Percentiles rank a stretch among this genome's conserved stretches.
These are phyloP conservation scores for Tephrocybe sp. DNA, from an alignment of 768 basidiomycete genomes.

Conservation along the genomic window DNA sequence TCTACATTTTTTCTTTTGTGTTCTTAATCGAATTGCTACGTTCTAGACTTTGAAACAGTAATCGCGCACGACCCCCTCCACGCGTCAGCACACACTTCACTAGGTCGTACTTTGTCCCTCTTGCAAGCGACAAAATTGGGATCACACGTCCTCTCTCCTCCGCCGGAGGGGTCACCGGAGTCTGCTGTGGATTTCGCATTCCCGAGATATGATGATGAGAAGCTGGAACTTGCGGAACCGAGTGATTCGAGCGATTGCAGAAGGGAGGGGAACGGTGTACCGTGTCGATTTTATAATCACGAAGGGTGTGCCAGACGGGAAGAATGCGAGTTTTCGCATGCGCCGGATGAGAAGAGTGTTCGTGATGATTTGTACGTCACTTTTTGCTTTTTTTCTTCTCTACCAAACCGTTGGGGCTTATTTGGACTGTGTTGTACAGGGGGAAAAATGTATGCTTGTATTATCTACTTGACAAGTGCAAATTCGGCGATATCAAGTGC, in stretches of 20 bases:
- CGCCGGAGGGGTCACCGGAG: not conserved
- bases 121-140: slow-evolving; percentile 14
- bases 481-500: slow-evolving; percentile 35
- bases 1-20: not conserved
- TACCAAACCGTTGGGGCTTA: no score
- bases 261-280: slow-evolving; percentile 48
- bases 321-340: slow-evolving; percentile 47
- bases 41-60: slow-evolving; percentile 34
- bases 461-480: slow-evolving; percentile 37
- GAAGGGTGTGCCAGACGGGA: slow-evolving; percentile 42
- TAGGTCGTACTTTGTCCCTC: slow-evolving; percentile 16
- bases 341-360: slow-evolving; percentile 53
- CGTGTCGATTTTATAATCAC: slow-evolving; percentile 59
- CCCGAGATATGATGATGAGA: slow-evolving; percentile 31
- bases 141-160: slow-evolving; percentile 9
- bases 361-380: slow-evolving; percentile 49
- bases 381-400: not conserved
- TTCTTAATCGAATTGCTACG: not conserved
- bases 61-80: slow-evolving; percentile 28
- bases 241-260: slow-evolving; percentile 56
- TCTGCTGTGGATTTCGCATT: slow-evolving; percentile 30
- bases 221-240: slow-evolving; percentile 36
- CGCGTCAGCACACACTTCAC: slow-evolving; percentile 25
- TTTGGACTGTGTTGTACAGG: slow-evolving; percentile 24
- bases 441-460: slow-evolving; percentile 51